phyloP scores from a whole-genome alignment of 805 yeast genomes.

The Pichia cabralensis region DNA sequence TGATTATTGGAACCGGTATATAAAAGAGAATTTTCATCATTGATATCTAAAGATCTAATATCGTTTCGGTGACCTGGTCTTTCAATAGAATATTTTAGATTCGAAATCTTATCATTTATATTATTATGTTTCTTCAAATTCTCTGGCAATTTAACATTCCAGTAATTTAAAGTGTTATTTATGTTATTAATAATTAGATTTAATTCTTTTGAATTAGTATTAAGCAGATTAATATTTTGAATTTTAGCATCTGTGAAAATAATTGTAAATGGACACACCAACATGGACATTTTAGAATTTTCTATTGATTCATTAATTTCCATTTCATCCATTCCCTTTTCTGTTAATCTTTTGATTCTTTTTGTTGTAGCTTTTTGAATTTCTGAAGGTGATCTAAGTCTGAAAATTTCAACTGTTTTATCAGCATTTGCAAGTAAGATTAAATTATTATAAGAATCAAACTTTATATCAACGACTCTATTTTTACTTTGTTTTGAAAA shows the following conservation, averaged over 20 bases:
- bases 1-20: slow-evolving; percentile 89
- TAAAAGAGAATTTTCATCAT: slow-evolving; percentile 68
- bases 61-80: slow-evolving; percentile 85
- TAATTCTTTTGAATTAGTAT: slow-evolving; percentile 34
- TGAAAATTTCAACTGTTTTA: slow-evolving; percentile 67
- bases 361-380: slow-evolving; percentile 65
- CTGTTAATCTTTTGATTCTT: slow-evolving; percentile 67
- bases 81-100: slow-evolving; percentile 52
- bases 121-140: slow-evolving; percentile 39
- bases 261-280: slow-evolving; percentile 59
- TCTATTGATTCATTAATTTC: slow-evolving; percentile 46
- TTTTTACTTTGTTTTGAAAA: slow-evolving; percentile 71
- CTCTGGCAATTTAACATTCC: slow-evolving; percentile 48
- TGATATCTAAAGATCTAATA: slow-evolving; percentile 71
- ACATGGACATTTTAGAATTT: slow-evolving; percentile 40
- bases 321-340: slow-evolving; percentile 53
- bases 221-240: slow-evolving; percentile 58
- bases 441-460: slow-evolving; percentile 36
- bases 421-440: slow-evolving; percentile 74
- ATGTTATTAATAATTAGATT: slow-evolving; percentile 58
- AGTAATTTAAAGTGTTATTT: slow-evolving; percentile 68
- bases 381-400: slow-evolving; percentile 69
- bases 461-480: slow-evolving; percentile 53
- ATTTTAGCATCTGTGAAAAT: slow-evolving; percentile 58
- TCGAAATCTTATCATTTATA: slow-evolving; percentile 28